Conservation (phyloP, 2,329 filamentous ascomycete species). For the Fusarium metavorans region DNA sequence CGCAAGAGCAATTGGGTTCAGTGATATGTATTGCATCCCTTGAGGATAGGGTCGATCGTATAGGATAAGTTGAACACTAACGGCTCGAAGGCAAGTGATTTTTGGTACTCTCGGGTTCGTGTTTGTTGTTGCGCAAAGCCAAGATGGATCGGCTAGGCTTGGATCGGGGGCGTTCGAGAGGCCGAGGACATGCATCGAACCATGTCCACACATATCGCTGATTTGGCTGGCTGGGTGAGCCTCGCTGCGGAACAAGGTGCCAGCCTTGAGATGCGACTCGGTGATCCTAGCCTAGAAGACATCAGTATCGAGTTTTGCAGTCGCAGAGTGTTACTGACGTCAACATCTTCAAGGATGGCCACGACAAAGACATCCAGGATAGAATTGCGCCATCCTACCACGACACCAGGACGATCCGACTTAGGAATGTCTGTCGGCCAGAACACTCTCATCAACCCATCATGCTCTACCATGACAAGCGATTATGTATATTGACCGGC, state of each 20-base stretch:
- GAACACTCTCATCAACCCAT: constrained; percentile 98
- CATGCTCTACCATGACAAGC: constrained; percentile 75
- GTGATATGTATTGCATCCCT: constrained; percentile 96
- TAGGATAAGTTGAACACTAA: constrained; percentile 87
- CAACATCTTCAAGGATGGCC: constrained; percentile 88
- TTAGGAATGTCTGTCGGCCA: constrained; percentile 90
- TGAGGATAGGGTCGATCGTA: constrained; percentile 88
- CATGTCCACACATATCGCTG: constrained; percentile 85
- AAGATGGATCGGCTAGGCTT: constrained; percentile 70
- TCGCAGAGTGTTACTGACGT: constrained; percentile 66
- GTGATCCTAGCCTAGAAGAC: constrained; percentile 76
- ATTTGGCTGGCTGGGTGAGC: constrained; percentile 84
- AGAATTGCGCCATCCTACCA: constrained; percentile 97
- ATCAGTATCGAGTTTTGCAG: constrained; percentile 39
- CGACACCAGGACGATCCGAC: constrained; percentile 81
- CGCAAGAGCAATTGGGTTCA: constrained; percentile 88
- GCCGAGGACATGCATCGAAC: constrained; percentile 87
- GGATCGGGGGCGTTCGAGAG: constrained; percentile 75
- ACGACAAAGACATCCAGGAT: constrained; percentile 91
- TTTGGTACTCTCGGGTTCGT: constrained; percentile 70
- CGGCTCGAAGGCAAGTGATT: constrained; percentile 77
- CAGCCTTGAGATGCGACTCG: constrained; percentile 86
- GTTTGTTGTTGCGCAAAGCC: constrained; percentile 72
- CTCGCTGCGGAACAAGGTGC: constrained; percentile 85
- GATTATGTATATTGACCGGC: constrained; percentile 38